phyloP scores from a whole-genome alignment of 352 stramenopile genomes.

The Thalassiosira hispida region DNA sequence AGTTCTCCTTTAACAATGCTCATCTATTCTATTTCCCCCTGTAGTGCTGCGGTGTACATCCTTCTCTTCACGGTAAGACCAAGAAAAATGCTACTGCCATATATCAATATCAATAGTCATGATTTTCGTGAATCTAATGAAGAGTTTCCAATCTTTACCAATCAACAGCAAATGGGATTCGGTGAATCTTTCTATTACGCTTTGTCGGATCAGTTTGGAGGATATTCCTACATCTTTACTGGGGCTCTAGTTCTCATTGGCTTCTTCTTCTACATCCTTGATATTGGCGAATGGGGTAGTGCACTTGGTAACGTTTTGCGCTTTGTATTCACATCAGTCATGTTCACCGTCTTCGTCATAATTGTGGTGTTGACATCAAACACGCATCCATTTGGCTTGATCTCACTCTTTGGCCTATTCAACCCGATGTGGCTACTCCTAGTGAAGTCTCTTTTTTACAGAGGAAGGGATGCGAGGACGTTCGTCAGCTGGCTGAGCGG shows the following conservation, averaged over 20 bases:
- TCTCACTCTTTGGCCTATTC: conserved; percentile 58
- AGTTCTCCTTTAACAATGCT: neutral
- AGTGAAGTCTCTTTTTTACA: conserved; percentile 55
- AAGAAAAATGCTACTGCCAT: neutral
- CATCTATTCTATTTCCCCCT: neutral
- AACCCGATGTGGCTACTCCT: conserved; percentile 60
- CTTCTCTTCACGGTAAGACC: conserved; percentile 54
- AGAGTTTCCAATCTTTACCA: conserved; percentile 5
- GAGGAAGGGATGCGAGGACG: conserved; percentile 33
- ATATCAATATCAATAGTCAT: neutral
- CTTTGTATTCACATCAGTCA: conserved; percentile 15
- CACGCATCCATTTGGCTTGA: conserved; percentile 57
- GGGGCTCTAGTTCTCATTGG: conserved; percentile 17
- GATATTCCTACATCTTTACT: conserved; percentile 24
- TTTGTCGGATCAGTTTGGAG: conserved; percentile 41
- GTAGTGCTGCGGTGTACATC: conserved; percentile 40
- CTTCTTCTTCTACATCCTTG: conserved; percentile 65
- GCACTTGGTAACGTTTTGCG: conserved; percentile 31
- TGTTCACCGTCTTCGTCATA: conserved; percentile 44
- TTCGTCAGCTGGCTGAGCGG: conserved; percentile 61
- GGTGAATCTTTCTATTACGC: conserved; percentile 52
- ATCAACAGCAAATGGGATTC: conserved; percentile 57
- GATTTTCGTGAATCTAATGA: conserved; percentile 9
- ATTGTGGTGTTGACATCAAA: conserved; percentile 48
- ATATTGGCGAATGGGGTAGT: conserved; percentile 60